Conservation (phyloP, 768 basidiomycete species). For the Leccinum sublutescens region DNA sequence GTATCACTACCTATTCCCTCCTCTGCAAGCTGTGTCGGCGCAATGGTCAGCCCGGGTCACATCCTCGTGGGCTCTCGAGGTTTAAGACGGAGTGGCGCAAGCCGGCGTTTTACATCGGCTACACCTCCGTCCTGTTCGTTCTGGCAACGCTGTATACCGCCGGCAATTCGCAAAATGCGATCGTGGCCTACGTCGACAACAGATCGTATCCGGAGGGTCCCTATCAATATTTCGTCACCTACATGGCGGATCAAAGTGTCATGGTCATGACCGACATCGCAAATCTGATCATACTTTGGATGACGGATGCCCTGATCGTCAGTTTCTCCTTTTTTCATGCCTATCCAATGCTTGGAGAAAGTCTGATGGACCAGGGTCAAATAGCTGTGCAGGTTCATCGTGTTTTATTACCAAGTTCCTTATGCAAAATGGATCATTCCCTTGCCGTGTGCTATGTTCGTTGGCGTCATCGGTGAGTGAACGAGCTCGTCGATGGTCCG, state of each 20-base stretch:
- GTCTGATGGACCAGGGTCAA: neutral
- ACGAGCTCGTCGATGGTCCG: neutral
- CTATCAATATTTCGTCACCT: constrained; percentile 21
- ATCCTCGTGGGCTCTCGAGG: constrained; percentile 7
- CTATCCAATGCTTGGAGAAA: neutral
- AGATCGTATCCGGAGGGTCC: constrained; percentile 28
- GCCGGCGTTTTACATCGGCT: constrained; percentile 27
- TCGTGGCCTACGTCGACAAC: constrained; percentile 31
- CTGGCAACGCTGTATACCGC: constrained; percentile 28
- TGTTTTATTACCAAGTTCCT: constrained; percentile 20
- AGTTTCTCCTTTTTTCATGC: constrained; percentile 1
- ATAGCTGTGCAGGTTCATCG: constrained; percentile 26
- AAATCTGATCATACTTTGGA: constrained; percentile 28
- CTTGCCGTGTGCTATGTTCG: constrained; percentile 24
- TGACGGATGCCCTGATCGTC: constrained; percentile 31
- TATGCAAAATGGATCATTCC: constrained; percentile 28
- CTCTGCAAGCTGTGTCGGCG: constrained; percentile 16
- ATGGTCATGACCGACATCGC: constrained; percentile 26
- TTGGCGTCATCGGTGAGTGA: constrained; percentile 23
- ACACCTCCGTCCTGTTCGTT: constrained; percentile 28
- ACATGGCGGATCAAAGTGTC: constrained; percentile 23
- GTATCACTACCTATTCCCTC: constrained; percentile 16
- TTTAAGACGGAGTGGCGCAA: constrained; percentile 12
- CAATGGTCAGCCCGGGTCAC: neutral
- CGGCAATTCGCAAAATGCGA: constrained; percentile 28